These are phyloP conservation scores for Acorus gramineus DNA, from an alignment of 106 monocot genomes.

Conservation along the genomic window DNA sequence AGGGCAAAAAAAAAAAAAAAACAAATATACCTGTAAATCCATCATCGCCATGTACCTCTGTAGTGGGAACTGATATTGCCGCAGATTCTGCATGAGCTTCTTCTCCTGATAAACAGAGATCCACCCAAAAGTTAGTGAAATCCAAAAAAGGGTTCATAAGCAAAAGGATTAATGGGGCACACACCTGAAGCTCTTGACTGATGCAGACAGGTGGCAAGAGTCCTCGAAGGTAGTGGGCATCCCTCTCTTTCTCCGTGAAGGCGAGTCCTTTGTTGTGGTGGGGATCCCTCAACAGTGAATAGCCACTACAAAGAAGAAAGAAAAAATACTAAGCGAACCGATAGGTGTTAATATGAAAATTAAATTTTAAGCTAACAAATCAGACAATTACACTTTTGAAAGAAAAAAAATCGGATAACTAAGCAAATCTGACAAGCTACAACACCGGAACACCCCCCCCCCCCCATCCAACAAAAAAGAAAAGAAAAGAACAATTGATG, in stretches of 20 bases:
- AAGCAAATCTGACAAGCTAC: too few relatives aligned
- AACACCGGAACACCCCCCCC: background rate
- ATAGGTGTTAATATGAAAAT: background rate
- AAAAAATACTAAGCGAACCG: background rate
- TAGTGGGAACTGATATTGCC: constrained; percentile 62
- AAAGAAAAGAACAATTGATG: too few relatives aligned
- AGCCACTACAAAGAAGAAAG: constrained; percentile 29
- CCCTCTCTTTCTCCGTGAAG: constrained; percentile 69
- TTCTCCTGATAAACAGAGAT: constrained; percentile 34
- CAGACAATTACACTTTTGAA: too few relatives aligned
- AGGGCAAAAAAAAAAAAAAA: background rate
- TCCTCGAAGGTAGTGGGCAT: constrained; percentile 69
- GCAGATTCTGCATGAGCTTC: constrained; percentile 65
- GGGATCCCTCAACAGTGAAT: constrained; percentile 69
- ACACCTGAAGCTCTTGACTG: constrained; percentile 64
- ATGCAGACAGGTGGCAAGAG: constrained; percentile 53
- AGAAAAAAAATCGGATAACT: too few relatives aligned
- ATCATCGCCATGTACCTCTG: constrained; percentile 75
- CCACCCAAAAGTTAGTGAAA: background rate
- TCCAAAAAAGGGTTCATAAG: background rate
- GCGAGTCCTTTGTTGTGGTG: constrained; percentile 82
- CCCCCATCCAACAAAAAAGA: too few relatives aligned
- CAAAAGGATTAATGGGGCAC: background rate
- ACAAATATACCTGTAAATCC: constrained; percentile 58
- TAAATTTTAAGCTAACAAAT: too few relatives aligned